Evolutionary conservation across 1,139 yeast species (phyloP).

Genomic region (Protomyces arabidopsidicola): DNA sequence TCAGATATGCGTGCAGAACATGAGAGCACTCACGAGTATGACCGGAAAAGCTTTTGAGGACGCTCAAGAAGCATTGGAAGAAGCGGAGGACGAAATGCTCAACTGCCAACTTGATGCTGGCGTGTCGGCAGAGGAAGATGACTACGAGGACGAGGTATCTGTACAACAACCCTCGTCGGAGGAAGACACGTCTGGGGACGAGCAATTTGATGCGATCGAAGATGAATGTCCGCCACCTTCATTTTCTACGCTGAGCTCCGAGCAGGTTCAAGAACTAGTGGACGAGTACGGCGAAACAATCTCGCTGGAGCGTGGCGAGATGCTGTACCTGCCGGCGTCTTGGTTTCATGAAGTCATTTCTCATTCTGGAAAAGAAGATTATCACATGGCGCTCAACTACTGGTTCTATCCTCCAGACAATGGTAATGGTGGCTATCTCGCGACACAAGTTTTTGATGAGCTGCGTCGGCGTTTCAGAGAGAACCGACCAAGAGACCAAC

Average conservation of each 20-base stretch:
- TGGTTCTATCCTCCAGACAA: conserved; percentile 28
- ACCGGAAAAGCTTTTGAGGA: conserved; percentile 1
- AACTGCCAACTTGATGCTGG: neutral
- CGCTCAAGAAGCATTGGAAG: conserved; percentile 13
- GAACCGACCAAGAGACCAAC: neutral
- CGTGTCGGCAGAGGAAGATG: conserved; percentile 10
- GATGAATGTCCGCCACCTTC: conserved; percentile 9
- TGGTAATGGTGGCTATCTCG: neutral
- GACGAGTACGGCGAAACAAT: conserved; percentile 5
- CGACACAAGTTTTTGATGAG: neutral
- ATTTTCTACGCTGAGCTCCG: conserved; percentile 7
- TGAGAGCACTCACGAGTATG: neutral
- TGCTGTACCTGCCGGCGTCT: conserved; percentile 28
- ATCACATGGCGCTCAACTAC: conserved; percentile 29
- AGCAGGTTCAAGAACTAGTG: neutral
- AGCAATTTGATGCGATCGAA: neutral
- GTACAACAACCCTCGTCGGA: neutral
- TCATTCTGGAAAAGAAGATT: conserved; percentile 4
- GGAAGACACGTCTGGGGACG: neutral
- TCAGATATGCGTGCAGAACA: conserved; percentile 1
- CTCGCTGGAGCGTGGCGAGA: conserved; percentile 12
- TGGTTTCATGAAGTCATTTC: conserved; percentile 29
- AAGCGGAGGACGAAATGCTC: conserved; percentile 5
- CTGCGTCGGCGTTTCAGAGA: neutral
- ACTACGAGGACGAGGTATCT: neutral